phyloP scores from a whole-genome alignment of 768 basidiomycete genomes.

The Tricholoma flavovirens region DNA sequence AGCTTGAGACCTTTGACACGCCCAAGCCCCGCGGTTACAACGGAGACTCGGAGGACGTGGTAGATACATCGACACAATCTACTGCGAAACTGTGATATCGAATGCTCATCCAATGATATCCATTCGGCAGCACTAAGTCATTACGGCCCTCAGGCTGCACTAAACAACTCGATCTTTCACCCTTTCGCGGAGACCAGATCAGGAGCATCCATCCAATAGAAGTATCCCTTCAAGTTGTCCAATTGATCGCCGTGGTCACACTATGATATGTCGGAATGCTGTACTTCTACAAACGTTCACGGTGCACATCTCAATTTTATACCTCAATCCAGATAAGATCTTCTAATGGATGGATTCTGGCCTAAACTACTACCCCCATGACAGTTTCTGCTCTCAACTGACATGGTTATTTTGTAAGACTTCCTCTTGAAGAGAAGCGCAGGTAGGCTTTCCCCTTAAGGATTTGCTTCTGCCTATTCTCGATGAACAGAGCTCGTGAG shows the following conservation, averaged over 20 bases:
- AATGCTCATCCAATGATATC: no score
- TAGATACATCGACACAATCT: no score
- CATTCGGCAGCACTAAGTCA: no score
- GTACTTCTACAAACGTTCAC: neutral
- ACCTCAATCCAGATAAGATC: neutral
- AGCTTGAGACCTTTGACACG: no score
- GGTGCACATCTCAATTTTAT: neutral
- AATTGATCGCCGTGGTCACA: neutral
- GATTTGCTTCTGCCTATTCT: neutral
- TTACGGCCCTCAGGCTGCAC: no score
- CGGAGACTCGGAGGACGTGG: no score
- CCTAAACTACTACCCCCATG: neutral
- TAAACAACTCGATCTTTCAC: neutral
- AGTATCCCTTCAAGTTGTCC: no score
- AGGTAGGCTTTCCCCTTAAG: neutral
- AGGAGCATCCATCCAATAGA: neutral
- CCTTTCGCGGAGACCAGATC: neutral
- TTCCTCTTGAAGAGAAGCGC: neutral
- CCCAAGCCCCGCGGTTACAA: no score
- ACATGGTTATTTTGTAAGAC: neutral
- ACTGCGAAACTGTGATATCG: no score
- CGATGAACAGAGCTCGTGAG: neutral
- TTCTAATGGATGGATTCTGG: neutral
- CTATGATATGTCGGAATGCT: neutral
- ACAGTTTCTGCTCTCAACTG: neutral